These are phyloP conservation scores for Gossypium herbaceum DNA, from an alignment of 345 rosid genomes.

Conservation along the genomic window DNA sequence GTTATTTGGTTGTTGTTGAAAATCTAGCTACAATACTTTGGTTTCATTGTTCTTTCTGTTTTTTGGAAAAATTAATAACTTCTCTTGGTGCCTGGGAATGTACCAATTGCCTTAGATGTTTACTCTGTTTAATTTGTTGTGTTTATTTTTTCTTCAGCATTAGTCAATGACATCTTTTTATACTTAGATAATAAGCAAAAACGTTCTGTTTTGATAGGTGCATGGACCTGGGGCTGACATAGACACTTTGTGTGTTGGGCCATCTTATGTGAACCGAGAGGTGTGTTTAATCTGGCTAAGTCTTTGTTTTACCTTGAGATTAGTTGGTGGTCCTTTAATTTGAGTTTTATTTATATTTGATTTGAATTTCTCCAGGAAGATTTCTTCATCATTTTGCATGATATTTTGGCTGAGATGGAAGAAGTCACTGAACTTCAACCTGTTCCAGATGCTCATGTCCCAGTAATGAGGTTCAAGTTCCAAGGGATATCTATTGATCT, in stretches of 20 bases:
- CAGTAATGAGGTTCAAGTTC: constrained; percentile 92
- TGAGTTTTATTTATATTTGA: constrained; percentile 4
- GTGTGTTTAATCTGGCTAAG: constrained; percentile 27
- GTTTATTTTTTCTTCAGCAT: too few species aligned
- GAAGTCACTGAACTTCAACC: constrained; percentile 89
- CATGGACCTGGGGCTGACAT: constrained; percentile 96
- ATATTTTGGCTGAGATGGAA: constrained; percentile 64
- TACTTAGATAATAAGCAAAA: constrained; percentile 5
- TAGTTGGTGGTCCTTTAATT: background rate
- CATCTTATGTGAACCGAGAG: constrained; percentile 88
- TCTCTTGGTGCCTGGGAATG: background rate
- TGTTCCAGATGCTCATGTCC: constrained; percentile 95
- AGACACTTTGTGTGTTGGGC: constrained; percentile 95
- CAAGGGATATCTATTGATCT: constrained; percentile 89
- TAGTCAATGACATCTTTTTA: background rate
- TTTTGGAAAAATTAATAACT: background rate
- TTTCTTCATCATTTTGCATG: constrained; percentile 72
- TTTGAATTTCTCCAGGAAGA: constrained; percentile 53
- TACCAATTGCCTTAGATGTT: background rate
- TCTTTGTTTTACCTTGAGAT: background rate
- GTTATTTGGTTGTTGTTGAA: background rate
- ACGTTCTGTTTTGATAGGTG: constrained; percentile 39
- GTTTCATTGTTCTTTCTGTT: background rate
- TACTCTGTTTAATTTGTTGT: background rate
- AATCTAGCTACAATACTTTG: background rate